A percentile compares a stretch with the other conserved stretches of the same genome.
phyloP scores from a whole-genome alignment of 2,329 filamentous ascomycete species.

The Aspergillus cejpii region DNA sequence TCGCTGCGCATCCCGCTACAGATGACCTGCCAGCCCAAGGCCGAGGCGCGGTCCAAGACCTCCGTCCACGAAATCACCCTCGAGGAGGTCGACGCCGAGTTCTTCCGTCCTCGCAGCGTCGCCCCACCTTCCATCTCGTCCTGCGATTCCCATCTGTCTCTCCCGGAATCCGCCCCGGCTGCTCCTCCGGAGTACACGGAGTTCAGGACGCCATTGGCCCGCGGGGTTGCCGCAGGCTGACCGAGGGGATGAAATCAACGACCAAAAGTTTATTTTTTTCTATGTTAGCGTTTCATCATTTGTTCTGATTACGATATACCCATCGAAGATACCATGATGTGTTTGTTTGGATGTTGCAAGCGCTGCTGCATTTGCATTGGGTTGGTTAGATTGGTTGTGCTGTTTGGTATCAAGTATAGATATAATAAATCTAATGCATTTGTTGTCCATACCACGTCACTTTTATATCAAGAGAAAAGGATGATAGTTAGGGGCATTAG shows the following conservation, averaged over 20 bases:
- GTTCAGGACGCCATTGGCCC: background rate
- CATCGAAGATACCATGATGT: background rate
- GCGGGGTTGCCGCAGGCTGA: background rate
- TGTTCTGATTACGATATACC: background rate
- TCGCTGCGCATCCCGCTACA: conserved; percentile 42
- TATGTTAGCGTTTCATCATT: background rate
- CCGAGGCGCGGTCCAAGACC: background rate
- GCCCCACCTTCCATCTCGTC: conserved; percentile 7
- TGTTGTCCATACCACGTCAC: no score
- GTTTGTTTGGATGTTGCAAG: background rate
- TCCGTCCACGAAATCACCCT: conserved; percentile 12
- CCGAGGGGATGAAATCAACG: no score
- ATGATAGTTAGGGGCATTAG: no score
- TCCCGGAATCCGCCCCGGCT: background rate
- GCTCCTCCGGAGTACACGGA: background rate
- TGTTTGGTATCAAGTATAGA: background rate
- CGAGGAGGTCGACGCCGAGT: conserved; percentile 17
- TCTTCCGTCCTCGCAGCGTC: conserved; percentile 19
- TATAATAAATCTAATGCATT: background rate
- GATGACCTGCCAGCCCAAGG: conserved; percentile 26
- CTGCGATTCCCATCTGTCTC: background rate
- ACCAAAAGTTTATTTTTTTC: no score
- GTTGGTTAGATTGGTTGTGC: background rate
- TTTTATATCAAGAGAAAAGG: no score
- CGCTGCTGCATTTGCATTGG: background rate